Evolutionary conservation across 169 alveolate genomes (phyloP), one percentile per base, ranked within the genome.

Genomic region (Plasmodium gonderi): DNA sequence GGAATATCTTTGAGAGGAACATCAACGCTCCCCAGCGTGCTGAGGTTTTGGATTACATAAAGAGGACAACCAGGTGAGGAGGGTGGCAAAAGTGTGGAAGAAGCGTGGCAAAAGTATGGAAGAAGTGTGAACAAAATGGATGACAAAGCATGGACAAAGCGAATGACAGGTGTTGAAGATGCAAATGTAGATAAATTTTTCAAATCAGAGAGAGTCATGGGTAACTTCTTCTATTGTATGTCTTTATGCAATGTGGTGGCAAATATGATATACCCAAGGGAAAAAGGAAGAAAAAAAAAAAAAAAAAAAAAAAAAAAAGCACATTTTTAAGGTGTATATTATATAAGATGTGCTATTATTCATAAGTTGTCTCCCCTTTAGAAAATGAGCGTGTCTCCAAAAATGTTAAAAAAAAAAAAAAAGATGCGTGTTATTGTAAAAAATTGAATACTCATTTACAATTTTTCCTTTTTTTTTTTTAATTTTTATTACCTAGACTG

Each of bases 401-500:
- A 23, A 31, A 60, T 76, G 60, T 76, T 31, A 79, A 79, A 54
- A 79, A 67, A 81, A 81, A 81, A 81, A 81, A 42, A 67, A 9
- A 68, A 0, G 3, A n/a, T n/a, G n/a, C n/a, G n/a, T n/a, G 26
- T 3, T 36, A 74, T 81, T 44, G 80, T 81, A 72, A 68, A 60
- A 68, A 51, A 17, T 23, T 45, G 1, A 36, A 9, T 33, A 81
- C 29, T 26, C 51, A 36, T 23, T 54, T 45, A 54, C 76, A 74
- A 36, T 51, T 33, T 38, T 74, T 74, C 7, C 20, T 12, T 83
- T 42, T 83, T 33, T 85, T 49, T 72, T 85, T 85, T 83, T n/a
- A 54, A 51, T 74, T 85, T 85, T 74, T 85, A 40, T 85, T 74
- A 54, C 92, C 92, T 85, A 85, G 92, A 81, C 92, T 81, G 92